Conservation (phyloP, 148 eudicot species). For the Silene latifolia region DNA sequence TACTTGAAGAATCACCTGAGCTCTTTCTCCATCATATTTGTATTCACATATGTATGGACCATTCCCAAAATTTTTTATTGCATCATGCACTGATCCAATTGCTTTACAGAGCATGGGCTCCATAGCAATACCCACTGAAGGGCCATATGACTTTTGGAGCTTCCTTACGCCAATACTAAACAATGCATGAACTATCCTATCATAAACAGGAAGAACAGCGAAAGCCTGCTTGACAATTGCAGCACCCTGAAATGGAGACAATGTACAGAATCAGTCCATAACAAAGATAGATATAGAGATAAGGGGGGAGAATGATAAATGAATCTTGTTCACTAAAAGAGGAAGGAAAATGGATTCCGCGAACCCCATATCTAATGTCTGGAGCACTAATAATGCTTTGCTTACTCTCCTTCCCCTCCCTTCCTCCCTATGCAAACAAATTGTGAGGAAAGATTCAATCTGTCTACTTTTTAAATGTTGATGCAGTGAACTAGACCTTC, state of each 20-base stretch:
- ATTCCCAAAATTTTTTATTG: conserved; percentile 59
- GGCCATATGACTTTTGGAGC: conserved; percentile 51
- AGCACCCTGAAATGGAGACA: conserved; percentile 43
- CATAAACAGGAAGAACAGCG: conserved; percentile 67
- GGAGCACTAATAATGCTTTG: no score
- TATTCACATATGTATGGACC: conserved; percentile 72
- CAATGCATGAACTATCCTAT: conserved; percentile 54
- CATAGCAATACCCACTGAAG: conserved; percentile 62
- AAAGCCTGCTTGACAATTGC: conserved; percentile 69
- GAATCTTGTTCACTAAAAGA: no score
- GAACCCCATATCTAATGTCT: no score
- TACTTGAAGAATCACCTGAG: conserved; percentile 44
- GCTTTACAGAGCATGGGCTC: conserved; percentile 73
- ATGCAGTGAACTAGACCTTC: no score
- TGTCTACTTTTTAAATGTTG: no score
- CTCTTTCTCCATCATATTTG: conserved; percentile 94
- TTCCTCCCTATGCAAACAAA: no score
- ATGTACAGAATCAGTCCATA: background rate
- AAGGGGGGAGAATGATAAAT: no score
- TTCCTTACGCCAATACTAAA: conserved; percentile 51
- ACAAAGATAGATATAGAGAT: no score
- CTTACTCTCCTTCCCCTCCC: no score
- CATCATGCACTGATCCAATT: conserved; percentile 65
- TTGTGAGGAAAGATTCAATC: no score
- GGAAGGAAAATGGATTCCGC: no score